phyloP scores from a whole-genome alignment of 169 alveolate species.

The Theileria orientalis region DNA sequence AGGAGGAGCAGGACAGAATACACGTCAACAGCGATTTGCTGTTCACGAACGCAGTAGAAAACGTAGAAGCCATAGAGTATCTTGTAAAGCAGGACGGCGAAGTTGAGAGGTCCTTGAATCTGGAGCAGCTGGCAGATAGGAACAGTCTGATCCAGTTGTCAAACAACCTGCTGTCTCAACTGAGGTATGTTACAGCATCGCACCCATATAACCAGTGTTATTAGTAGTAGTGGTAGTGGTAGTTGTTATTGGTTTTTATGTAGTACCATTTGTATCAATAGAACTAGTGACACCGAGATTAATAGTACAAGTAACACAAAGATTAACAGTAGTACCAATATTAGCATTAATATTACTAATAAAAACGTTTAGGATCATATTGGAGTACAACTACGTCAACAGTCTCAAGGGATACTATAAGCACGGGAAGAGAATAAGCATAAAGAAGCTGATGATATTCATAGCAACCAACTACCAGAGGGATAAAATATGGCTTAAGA shows the following conservation, averaged over 20 bases:
- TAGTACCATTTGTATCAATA: no score
- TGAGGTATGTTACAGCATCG: not conserved
- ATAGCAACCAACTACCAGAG: slow-evolving; percentile 97
- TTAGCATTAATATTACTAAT: not conserved
- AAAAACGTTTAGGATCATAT: slow-evolving; percentile 35
- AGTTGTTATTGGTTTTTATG: no score
- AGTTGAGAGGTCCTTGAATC: not conserved
- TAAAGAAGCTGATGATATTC: slow-evolving; percentile 94
- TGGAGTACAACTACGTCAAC: slow-evolving; percentile 90
- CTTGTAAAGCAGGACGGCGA: not conserved
- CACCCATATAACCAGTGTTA: not conserved
- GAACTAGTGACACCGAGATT: no score
- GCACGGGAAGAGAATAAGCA: slow-evolving; percentile 94
- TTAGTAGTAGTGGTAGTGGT: no score
- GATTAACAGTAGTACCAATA: no score
- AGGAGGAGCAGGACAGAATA: not conserved
- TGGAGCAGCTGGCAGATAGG: not conserved
- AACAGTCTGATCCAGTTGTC: not conserved
- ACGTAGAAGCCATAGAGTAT: not conserved
- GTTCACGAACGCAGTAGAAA: not conserved
- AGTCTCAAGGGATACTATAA: slow-evolving; percentile 93
- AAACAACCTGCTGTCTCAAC: not conserved
- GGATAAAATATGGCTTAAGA: slow-evolving; percentile 98
- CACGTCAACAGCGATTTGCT: not conserved
- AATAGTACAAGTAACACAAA: no score